phyloP scores from a whole-genome alignment of 2,329 filamentous ascomycete species.

The Diaporthe caulivora region DNA sequence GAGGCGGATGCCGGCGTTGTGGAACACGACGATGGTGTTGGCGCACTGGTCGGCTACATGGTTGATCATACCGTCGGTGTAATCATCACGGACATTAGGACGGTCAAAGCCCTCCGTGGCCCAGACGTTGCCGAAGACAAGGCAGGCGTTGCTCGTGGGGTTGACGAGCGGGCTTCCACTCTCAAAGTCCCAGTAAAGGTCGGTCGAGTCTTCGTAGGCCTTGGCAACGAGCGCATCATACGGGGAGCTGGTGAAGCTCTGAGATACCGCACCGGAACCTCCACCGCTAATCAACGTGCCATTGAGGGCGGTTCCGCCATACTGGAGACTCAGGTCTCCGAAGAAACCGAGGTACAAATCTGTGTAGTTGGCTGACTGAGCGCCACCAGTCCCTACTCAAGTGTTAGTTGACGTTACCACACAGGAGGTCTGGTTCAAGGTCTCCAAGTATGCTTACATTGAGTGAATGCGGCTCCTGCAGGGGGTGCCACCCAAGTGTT shows the following conservation, averaged over 20 bases:
- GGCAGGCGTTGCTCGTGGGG: constrained; percentile 70
- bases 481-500: constrained; percentile 50
- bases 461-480: constrained; percentile 47
- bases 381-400: constrained; percentile 51
- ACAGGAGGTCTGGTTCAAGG: background rate
- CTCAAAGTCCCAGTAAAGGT: constrained; percentile 71
- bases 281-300: constrained; percentile 59
- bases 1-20: constrained; percentile 72
- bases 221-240: constrained; percentile 66
- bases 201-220: constrained; percentile 67
- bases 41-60: constrained; percentile 70
- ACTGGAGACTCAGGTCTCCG: constrained; percentile 36
- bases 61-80: constrained; percentile 68
- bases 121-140: constrained; percentile 76
- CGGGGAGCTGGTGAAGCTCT: constrained; percentile 60
- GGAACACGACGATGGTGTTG: constrained; percentile 74
- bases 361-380: constrained; percentile 51
- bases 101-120: constrained; percentile 79
- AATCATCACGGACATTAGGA: constrained; percentile 73
- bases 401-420: background rate
- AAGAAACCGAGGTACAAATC: constrained; percentile 49
- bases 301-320: constrained; percentile 51
- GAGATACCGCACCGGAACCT: constrained; percentile 56
- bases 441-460: background rate
- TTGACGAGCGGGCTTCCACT: constrained; percentile 62